Evolutionary conservation across 805 yeast genomes (phyloP).

Genomic region (Wickerhamomyces canadensis): DNA sequence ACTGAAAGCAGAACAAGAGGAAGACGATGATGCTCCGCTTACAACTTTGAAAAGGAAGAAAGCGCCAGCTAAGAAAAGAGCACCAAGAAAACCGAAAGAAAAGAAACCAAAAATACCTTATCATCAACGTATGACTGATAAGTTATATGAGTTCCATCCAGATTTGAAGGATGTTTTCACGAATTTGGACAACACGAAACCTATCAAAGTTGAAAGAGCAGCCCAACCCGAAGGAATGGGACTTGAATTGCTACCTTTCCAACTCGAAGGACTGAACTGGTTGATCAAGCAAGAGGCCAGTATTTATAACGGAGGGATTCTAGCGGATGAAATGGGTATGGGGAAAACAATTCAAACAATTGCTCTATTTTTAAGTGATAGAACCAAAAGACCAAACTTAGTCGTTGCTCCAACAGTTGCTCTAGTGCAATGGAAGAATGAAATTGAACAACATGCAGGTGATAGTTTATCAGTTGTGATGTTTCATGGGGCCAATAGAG

Average conservation of each 20-base stretch:
- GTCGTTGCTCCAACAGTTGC: constrained; percentile 99
- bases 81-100: constrained; percentile 20
- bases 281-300: constrained; percentile 74
- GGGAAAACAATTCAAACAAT: constrained; percentile 98
- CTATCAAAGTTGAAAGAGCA: constrained; percentile 48
- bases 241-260: constrained; percentile 78
- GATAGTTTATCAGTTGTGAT: constrained; percentile 62
- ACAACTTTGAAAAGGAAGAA: constrained; percentile 13
- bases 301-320: constrained; percentile 78
- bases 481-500: constrained; percentile 83
- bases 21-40: constrained; percentile 25
- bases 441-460: constrained; percentile 79
- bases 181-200: constrained; percentile 43
- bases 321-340: constrained; percentile 99
- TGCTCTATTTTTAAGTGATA: constrained; percentile 72
- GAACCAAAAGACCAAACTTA: constrained; percentile 63
- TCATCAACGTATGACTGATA: constrained; percentile 62
- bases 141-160: constrained; percentile 73
- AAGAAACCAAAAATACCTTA: constrained; percentile 55
- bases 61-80: constrained; percentile 14
- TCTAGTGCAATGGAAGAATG: constrained; percentile 94
- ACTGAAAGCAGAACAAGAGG: constrained; percentile 13
- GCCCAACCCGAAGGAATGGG: constrained; percentile 77
- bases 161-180: constrained; percentile 69
- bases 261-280: constrained; percentile 92